Conservation (phyloP, 2,329 filamentous ascomycete genomes). For the Biscogniauxia mediterranea region DNA sequence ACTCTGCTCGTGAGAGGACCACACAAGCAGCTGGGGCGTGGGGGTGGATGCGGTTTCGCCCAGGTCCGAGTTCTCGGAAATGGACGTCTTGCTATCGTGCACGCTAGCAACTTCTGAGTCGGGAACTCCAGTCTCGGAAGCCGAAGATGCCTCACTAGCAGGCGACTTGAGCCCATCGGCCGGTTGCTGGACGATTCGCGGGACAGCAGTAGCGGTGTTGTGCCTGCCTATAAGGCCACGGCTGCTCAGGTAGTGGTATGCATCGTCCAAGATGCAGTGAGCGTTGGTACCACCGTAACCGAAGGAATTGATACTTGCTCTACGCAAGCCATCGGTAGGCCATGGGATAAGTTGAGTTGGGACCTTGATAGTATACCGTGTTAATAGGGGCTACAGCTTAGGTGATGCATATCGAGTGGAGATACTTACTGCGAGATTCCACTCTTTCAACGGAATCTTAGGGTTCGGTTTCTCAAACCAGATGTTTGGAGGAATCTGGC, state of each 20-base stretch:
- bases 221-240: constrained; percentile 25
- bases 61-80: constrained; percentile 24
- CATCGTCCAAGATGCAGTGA: constrained; percentile 35
- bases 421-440: constrained; percentile 24
- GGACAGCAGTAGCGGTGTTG: constrained; percentile 19
- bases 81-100: constrained; percentile 20
- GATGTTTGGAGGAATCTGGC: constrained; percentile 29
- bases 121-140: constrained; percentile 21
- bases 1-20: constrained; percentile 30
- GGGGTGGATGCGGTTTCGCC: constrained; percentile 22
- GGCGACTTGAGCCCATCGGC: constrained; percentile 9
- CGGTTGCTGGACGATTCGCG: constrained; percentile 7
- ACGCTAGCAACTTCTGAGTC: constrained; percentile 18
- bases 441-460: constrained; percentile 30
- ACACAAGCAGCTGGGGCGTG: constrained; percentile 27
- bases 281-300: constrained; percentile 38
- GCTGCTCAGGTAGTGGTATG: constrained; percentile 26
- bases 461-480: constrained; percentile 30
- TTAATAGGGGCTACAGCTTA: constrained; percentile 4
- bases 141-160: constrained; percentile 13
- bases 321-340: constrained; percentile 28
- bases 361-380: constrained; percentile 7
- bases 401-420: neutral
- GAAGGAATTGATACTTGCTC: constrained; percentile 36
- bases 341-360: constrained; percentile 27